Evolutionary conservation across 345 rosid genomes (phyloP).

Genomic region (Syzygium jambos): DNA sequence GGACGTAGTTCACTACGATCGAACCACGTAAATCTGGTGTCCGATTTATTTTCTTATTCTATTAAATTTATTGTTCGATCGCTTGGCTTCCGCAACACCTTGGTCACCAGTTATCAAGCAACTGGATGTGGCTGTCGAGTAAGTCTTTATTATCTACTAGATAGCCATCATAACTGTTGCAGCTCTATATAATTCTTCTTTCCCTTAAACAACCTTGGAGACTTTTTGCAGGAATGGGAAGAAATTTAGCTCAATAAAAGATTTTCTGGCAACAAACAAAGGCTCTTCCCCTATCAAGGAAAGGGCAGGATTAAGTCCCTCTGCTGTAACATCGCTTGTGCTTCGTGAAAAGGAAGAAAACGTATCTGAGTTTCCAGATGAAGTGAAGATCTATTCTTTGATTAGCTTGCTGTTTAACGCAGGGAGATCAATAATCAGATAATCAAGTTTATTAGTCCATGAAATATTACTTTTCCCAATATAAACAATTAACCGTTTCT

Average conservation of each 20-base stretch:
- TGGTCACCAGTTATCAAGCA: constrained; percentile 65
- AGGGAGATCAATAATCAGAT: constrained; percentile 39
- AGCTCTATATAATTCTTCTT: background rate
- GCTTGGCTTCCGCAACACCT: too few relatives aligned
- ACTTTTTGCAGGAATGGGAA: constrained; percentile 50
- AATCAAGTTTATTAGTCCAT: background rate
- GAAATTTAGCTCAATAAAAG: constrained; percentile 68
- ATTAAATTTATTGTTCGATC: too few relatives aligned
- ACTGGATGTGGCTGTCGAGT: constrained; percentile 75
- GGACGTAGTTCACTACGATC: too few relatives aligned
- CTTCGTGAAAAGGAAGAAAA: constrained; percentile 91
- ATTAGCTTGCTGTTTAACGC: constrained; percentile 43
- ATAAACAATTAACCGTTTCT: too few relatives aligned
- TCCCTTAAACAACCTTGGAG: background rate
- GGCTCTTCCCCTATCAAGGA: constrained; percentile 81
- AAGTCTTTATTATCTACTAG: constrained; percentile 23
- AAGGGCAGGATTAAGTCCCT: constrained; percentile 73
- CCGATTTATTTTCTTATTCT: too few relatives aligned
- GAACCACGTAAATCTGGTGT: too few relatives aligned
- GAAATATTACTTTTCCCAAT: background rate
- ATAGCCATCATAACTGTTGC: background rate
- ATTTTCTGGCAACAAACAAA: constrained; percentile 57
- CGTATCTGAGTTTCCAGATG: constrained; percentile 47
- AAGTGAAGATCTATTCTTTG: constrained; percentile 55
- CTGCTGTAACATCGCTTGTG: constrained; percentile 81